Percentiles rank a stretch among this genome's conserved stretches.
These are phyloP conservation scores for Irpex lacteus DNA, from an alignment of 1,284 basidiomycete species.

Conservation along the genomic window DNA sequence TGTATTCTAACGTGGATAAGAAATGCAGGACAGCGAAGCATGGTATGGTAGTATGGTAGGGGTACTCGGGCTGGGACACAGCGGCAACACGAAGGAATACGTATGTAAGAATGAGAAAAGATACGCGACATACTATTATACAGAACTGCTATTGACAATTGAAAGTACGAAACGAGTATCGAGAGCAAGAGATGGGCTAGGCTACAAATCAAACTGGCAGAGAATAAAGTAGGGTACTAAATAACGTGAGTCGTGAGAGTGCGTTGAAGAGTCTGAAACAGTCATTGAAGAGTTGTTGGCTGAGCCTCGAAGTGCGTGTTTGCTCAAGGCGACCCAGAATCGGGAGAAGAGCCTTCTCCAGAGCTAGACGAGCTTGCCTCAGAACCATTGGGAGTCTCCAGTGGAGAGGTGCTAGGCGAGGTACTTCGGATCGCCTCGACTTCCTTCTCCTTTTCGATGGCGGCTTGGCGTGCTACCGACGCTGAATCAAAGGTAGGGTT, in stretches of 20 bases:
- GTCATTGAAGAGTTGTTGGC: neutral
- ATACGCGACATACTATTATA: neutral
- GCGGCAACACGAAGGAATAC: neutral
- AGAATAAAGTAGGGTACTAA: neutral
- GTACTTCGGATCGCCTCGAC: conserved; percentile 45
- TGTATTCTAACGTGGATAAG: neutral
- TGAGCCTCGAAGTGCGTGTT: neutral
- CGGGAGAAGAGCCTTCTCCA: conserved; percentile 27
- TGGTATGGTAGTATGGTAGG: neutral
- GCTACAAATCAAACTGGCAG: neutral
- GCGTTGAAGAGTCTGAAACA: neutral
- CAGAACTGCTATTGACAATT: neutral
- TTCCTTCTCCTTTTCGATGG: conserved; percentile 58
- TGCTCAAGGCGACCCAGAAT: neutral
- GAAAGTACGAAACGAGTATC: neutral
- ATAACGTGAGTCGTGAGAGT: neutral
- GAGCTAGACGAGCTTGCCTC: conserved; percentile 43
- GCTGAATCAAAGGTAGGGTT: conserved; percentile 49
- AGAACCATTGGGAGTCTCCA: conserved; percentile 24
- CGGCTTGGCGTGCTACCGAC: conserved; percentile 53
- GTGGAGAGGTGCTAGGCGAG: conserved; percentile 30
- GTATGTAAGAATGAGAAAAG: neutral
- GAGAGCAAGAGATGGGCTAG: conserved; percentile 1
- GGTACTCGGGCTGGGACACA: neutral
- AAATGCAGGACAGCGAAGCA: neutral